These are phyloP conservation scores for Phytophthora lateralis DNA, from an alignment of 352 stramenopile genomes.

Conservation along the genomic window DNA sequence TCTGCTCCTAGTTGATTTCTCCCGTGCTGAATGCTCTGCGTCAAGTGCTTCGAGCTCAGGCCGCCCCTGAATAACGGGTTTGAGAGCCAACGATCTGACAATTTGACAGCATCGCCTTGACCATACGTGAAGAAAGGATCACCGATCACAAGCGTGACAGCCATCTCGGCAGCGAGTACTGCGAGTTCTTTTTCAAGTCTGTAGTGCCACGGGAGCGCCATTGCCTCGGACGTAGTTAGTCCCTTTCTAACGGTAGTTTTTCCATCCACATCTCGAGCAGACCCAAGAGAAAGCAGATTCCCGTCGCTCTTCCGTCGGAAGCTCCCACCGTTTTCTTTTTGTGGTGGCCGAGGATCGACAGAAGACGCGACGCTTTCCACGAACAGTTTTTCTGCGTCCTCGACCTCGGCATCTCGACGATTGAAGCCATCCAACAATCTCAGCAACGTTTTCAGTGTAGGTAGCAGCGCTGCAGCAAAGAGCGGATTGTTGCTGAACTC, in stretches of 20 bases:
- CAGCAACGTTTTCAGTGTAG: slow-evolving; percentile 49
- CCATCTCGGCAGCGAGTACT: slow-evolving; percentile 57
- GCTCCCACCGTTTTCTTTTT: slow-evolving; percentile 15
- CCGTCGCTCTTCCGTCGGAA: slow-evolving; percentile 24
- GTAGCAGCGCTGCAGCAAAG: slow-evolving; percentile 57
- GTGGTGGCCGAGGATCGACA: background rate
- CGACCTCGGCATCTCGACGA: slow-evolving; percentile 13
- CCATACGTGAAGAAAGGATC: slow-evolving; percentile 38
- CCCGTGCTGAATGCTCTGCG: slow-evolving; percentile 17
- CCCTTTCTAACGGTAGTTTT: slow-evolving; percentile 10
- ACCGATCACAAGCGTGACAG: slow-evolving; percentile 53
- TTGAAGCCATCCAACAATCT: slow-evolving; percentile 58
- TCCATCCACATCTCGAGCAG: slow-evolving; percentile 8
- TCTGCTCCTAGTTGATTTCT: background rate
- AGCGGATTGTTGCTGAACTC: slow-evolving; percentile 61
- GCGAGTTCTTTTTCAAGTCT: slow-evolving; percentile 72
- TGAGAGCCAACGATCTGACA: slow-evolving; percentile 28
- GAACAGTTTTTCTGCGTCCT: slow-evolving; percentile 34
- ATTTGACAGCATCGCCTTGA: background rate
- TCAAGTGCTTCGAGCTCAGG: slow-evolving; percentile 22
- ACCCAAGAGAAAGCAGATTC: slow-evolving; percentile 8
- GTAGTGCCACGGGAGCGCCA: slow-evolving; percentile 57
- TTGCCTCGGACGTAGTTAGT: slow-evolving; percentile 28
- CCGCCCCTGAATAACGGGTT: slow-evolving; percentile 43
- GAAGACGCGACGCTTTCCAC: slow-evolving; percentile 27